These are phyloP conservation scores for Leccinum boreale DNA, from an alignment of 768 basidiomycete genomes.

Conservation along the genomic window DNA sequence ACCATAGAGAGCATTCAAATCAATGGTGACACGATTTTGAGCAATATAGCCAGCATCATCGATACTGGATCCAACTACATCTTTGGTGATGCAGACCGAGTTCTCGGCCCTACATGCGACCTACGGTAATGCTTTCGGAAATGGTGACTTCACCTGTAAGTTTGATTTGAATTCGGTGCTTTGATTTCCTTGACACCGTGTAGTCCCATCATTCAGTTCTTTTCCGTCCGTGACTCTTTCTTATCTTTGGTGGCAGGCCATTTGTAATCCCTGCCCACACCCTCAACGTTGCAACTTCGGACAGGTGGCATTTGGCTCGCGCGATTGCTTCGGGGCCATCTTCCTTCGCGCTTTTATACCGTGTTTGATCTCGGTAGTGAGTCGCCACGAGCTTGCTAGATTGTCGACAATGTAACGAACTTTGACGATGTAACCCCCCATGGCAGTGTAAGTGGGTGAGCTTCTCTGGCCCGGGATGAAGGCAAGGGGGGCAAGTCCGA, in stretches of 20 bases:
- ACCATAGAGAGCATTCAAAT: conserved; percentile 5
- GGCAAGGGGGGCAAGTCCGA: no score
- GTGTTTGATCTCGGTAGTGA: no score
- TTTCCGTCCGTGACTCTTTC: conserved; percentile 31
- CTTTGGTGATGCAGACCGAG: conserved; percentile 1
- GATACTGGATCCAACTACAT: conserved; percentile 22
- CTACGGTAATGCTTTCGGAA: conserved; percentile 10
- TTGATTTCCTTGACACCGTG: neutral
- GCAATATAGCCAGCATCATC: conserved; percentile 7
- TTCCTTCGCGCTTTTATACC: no score
- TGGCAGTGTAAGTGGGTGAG: no score
- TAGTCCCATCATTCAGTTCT: conserved; percentile 30
- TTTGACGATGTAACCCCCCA: neutral
- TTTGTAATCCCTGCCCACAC: conserved; percentile 31
- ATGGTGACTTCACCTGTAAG: conserved; percentile 31
- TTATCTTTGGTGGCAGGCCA: conserved; percentile 36
- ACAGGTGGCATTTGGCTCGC: conserved; percentile 15
- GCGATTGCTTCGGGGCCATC: conserved; percentile 15
- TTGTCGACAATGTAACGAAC: neutral
- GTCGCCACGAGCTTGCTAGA: no score
- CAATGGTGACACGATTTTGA: conserved; percentile 1
- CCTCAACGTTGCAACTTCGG: conserved; percentile 47
- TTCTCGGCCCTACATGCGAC: neutral
- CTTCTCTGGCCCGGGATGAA: no score
- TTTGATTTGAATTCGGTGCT: neutral